Evolutionary conservation across 1,139 yeast species (phyloP).

Genomic region (Suhomyces anneliseae): DNA sequence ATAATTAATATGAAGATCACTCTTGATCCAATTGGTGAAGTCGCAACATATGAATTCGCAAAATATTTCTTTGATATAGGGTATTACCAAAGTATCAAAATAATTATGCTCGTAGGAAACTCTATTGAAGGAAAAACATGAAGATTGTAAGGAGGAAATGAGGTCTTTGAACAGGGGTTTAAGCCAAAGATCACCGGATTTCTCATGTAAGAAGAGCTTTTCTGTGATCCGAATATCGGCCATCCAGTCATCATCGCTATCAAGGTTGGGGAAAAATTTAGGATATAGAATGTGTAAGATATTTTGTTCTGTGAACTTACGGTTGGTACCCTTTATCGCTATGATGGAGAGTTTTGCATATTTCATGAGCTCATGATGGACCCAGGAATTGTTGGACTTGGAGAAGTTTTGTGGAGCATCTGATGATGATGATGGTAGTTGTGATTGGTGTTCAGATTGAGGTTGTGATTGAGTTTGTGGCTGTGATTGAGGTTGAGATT

Average conservation of each 20-base stretch:
- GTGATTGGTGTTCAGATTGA: too few relatives aligned
- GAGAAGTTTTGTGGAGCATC: constrained; percentile 13
- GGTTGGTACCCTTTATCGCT: constrained; percentile 45
- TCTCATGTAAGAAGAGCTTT: constrained; percentile 11
- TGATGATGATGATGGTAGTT: too few relatives aligned
- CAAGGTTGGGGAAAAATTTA: constrained; percentile 46
- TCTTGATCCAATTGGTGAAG: constrained; percentile 19
- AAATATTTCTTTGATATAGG: constrained; percentile 31
- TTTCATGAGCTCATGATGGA: constrained; percentile 37
- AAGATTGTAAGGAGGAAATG: constrained; percentile 18
- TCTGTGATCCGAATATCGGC: constrained; percentile 25
- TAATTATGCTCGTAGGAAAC: constrained; percentile 23
- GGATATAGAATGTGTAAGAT: constrained; percentile 50
- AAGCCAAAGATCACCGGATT: constrained; percentile 15
- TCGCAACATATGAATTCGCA: constrained; percentile 32
- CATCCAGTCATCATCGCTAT: constrained; percentile 46
- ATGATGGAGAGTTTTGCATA: constrained; percentile 42
- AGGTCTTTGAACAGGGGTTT: constrained; percentile 22
- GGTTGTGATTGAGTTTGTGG: too few relatives aligned
- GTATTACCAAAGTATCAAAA: constrained; percentile 33
- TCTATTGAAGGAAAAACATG: constrained; percentile 27
- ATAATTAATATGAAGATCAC: constrained; percentile 8
- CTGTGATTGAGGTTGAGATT: too few relatives aligned
- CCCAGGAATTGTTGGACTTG: constrained; percentile 30
- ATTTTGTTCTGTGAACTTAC: constrained; percentile 42